These are phyloP conservation scores for Polytrichum formosum DNA, from an alignment of 225 moss, liverwort and hornwort species.

Conservation along the genomic window DNA sequence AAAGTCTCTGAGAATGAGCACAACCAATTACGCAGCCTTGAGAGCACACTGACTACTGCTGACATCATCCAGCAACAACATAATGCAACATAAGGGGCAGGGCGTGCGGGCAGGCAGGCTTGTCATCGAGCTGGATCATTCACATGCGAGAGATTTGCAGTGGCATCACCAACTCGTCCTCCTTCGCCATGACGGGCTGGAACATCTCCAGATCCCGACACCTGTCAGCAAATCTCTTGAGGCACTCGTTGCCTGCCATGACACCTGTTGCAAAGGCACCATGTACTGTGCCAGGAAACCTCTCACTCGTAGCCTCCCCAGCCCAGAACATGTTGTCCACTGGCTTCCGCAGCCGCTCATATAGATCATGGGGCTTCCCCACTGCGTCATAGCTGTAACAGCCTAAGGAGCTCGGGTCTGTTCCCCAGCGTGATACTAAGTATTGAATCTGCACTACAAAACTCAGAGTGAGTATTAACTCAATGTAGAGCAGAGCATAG, in stretches of 20 bases:
- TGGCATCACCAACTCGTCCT: slow-evolving; percentile 56
- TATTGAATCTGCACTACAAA: slow-evolving; percentile 58
- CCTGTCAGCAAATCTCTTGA: slow-evolving; percentile 70
- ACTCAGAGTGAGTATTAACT: not conserved
- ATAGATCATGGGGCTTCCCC: slow-evolving; percentile 88
- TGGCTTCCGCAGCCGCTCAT: slow-evolving; percentile 72
- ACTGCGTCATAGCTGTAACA: slow-evolving; percentile 97
- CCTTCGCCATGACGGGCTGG: slow-evolving; percentile 96
- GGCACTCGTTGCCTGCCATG: slow-evolving; percentile 89
- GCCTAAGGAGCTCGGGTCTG: slow-evolving; percentile 80
- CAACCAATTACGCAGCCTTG: slow-evolving; percentile 2
- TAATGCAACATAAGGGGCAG: slow-evolving; percentile 9
- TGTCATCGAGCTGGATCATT: slow-evolving; percentile 16
- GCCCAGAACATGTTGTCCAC: slow-evolving; percentile 96
- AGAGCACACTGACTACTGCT: slow-evolving; percentile 9
- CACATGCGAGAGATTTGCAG: slow-evolving; percentile 92
- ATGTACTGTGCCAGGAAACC: slow-evolving; percentile 93
- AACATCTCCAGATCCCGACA: slow-evolving; percentile 84
- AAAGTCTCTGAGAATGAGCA: slow-evolving; percentile 24
- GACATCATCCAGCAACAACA: slow-evolving; percentile 10
- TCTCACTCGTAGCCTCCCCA: slow-evolving; percentile 92
- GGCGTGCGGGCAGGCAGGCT: slow-evolving; percentile 7
- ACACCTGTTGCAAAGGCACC: slow-evolving; percentile 90
- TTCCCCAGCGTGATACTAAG: slow-evolving; percentile 91
- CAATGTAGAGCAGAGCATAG: not conserved